A percentile compares a stretch with the other conserved stretches of the same genome.
phyloP scores from a whole-genome alignment of 768 basidiomycete genomes.

The Rickenella mellea region DNA sequence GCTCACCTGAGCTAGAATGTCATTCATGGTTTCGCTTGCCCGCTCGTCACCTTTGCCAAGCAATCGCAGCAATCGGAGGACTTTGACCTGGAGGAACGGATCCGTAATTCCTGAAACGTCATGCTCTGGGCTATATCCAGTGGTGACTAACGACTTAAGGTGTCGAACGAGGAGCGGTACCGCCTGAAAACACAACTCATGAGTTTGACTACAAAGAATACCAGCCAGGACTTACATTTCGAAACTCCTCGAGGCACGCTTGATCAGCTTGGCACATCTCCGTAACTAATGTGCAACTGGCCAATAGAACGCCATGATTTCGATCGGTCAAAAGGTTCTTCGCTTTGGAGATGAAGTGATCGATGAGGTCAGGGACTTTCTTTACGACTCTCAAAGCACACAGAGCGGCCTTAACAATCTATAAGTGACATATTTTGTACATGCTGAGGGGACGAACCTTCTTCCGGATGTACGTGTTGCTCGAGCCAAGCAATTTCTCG shows the following conservation, averaged over 20 bases:
- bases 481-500: slow-evolving; percentile 92
- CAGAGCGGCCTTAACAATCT: slow-evolving; percentile 64
- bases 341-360: slow-evolving; percentile 83
- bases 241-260: slow-evolving; percentile 71
- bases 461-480: slow-evolving; percentile 97
- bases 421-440: slow-evolving; percentile 1
- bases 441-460: slow-evolving; percentile 51
- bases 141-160: slow-evolving; percentile 88
- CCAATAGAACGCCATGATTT: slow-evolving; percentile 91
- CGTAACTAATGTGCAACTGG: slow-evolving; percentile 89
- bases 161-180: slow-evolving; percentile 91
- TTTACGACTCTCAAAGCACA: slow-evolving; percentile 92
- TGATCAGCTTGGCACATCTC: slow-evolving; percentile 88
- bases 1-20: slow-evolving; percentile 86
- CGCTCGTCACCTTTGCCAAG: slow-evolving; percentile 77
- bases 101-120: slow-evolving; percentile 99
- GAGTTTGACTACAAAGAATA: too few species aligned
- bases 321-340: slow-evolving; percentile 90
- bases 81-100: slow-evolving; percentile 90
- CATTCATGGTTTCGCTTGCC: slow-evolving; percentile 96
- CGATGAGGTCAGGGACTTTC: slow-evolving; percentile 90
- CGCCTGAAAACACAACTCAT: slow-evolving; percentile 37
- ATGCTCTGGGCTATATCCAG: slow-evolving; percentile 96
- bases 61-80: slow-evolving; percentile 79
- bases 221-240: slow-evolving; percentile 55